Evolutionary conservation across 345 rosid genomes (phyloP).

Genomic region (Pseudoturritis turrita): DNA sequence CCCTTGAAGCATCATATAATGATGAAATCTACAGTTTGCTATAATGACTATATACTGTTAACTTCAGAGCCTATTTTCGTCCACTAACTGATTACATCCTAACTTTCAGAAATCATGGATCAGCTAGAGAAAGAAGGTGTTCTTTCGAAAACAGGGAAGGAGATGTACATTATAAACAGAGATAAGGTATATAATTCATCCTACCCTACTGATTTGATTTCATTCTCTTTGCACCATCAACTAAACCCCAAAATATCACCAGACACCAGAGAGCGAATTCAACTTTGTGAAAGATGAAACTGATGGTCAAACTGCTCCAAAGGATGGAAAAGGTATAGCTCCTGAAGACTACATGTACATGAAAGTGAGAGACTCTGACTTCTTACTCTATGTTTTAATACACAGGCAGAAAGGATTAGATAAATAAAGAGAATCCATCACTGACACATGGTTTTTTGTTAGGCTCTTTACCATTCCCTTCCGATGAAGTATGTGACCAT

Average conservation of each 20-base stretch:
- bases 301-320: conserved; percentile 35
- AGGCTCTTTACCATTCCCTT: conserved; percentile 84
- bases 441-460: neutral
- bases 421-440: neutral
- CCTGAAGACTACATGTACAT: conserved; percentile 61
- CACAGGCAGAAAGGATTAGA: neutral
- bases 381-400: neutral
- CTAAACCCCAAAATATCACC: neutral
- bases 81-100: conserved; percentile 11
- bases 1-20: neutral
- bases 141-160: conserved; percentile 55
- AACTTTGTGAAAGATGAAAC: conserved; percentile 69
- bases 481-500: conserved; percentile 69
- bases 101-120: conserved; percentile 72
- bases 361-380: conserved; percentile 49
- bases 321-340: conserved; percentile 39
- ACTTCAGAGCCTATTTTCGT: conserved; percentile 10
- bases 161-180: conserved; percentile 54
- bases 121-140: conserved; percentile 68
- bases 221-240: neutral
- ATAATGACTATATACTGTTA: neutral
- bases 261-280: conserved; percentile 57
- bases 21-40: neutral
- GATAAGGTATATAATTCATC: conserved; percentile 41
- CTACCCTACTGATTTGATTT: neutral